phyloP scores from a whole-genome alignment of 2,329 filamentous ascomycete genomes.

The Alternaria burnsii region DNA sequence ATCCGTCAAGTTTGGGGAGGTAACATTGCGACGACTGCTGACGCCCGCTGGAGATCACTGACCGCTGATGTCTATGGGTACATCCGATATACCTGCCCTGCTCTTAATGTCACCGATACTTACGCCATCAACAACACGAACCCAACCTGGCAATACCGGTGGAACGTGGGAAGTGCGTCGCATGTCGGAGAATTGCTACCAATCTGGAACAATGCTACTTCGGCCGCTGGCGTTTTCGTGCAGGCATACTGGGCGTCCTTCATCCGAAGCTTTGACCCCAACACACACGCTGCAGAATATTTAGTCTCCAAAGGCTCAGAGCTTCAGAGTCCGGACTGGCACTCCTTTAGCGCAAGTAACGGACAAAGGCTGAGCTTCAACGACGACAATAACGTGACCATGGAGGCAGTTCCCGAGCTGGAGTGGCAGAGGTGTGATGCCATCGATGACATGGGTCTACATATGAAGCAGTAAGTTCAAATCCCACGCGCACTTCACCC shows the following conservation, averaged over 20 bases:
- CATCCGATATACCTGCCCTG: slow-evolving; percentile 60
- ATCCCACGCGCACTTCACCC: background rate
- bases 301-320: slow-evolving; percentile 21
- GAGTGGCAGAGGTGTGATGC: slow-evolving; percentile 36
- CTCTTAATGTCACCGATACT: slow-evolving; percentile 52
- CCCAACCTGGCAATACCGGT: slow-evolving; percentile 59
- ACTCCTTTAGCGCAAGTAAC: slow-evolving; percentile 29
- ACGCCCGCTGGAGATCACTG: slow-evolving; percentile 43
- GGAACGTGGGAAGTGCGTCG: slow-evolving; percentile 55
- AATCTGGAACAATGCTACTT: slow-evolving; percentile 51
- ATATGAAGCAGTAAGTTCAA: slow-evolving; percentile 42
- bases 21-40: slow-evolving; percentile 36
- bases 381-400: slow-evolving; percentile 38
- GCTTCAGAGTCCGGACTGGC: slow-evolving; percentile 39
- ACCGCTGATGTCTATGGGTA: slow-evolving; percentile 58
- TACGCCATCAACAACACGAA: slow-evolving; percentile 38
- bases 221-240: slow-evolving; percentile 40
- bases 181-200: slow-evolving; percentile 50
- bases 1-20: slow-evolving; percentile 44
- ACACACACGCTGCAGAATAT: slow-evolving; percentile 45
- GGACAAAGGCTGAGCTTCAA: slow-evolving; percentile 38
- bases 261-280: slow-evolving; percentile 51
- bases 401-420: slow-evolving; percentile 36
- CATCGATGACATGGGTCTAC: slow-evolving; percentile 38
- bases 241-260: slow-evolving; percentile 58